Evolutionary conservation across 495 filamentous ascomycete genomes (phyloP).

Genomic region (Penicillium mononematosum): DNA sequence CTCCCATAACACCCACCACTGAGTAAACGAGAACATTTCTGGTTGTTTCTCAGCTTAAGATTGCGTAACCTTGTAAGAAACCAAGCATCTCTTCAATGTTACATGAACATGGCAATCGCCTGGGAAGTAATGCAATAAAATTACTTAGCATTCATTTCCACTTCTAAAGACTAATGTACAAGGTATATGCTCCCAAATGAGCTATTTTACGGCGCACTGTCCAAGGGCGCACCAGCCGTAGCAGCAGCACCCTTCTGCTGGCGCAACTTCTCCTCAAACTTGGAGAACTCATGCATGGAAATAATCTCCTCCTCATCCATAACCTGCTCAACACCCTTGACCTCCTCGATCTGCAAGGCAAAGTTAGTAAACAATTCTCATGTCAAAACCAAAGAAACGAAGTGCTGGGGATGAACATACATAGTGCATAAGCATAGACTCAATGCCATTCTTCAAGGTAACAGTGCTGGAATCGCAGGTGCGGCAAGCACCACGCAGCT

Average conservation of each 20-base stretch:
- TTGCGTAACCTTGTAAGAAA: no score
- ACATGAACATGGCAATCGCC: no score
- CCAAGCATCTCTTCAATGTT: no score
- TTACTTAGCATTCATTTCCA: constrained; percentile 1
- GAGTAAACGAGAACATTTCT: no score
- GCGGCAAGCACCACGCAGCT: constrained; percentile 87
- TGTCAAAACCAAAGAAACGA: not conserved
- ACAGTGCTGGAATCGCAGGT: constrained; percentile 96
- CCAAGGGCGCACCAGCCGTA: constrained; percentile 60
- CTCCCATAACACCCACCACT: no score
- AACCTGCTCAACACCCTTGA: constrained; percentile 87
- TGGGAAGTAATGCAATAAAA: not conserved
- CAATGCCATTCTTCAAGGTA: constrained; percentile 93
- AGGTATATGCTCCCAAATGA: not conserved
- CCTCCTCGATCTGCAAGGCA: constrained; percentile 78
- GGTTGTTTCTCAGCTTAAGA: no score
- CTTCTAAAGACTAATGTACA: constrained; percentile 9
- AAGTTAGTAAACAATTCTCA: constrained; percentile 28
- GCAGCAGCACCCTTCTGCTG: constrained; percentile 65
- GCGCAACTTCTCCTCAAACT: constrained; percentile 92
- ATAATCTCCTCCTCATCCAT: constrained; percentile 91
- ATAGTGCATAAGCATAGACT: constrained; percentile 93
- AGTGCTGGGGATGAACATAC: constrained; percentile 37
- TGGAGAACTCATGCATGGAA: constrained; percentile 84
- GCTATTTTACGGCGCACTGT: constrained; percentile 49